phyloP scores from a whole-genome alignment of 495 filamentous ascomycete genomes.

The Pyrenula aspistea region DNA sequence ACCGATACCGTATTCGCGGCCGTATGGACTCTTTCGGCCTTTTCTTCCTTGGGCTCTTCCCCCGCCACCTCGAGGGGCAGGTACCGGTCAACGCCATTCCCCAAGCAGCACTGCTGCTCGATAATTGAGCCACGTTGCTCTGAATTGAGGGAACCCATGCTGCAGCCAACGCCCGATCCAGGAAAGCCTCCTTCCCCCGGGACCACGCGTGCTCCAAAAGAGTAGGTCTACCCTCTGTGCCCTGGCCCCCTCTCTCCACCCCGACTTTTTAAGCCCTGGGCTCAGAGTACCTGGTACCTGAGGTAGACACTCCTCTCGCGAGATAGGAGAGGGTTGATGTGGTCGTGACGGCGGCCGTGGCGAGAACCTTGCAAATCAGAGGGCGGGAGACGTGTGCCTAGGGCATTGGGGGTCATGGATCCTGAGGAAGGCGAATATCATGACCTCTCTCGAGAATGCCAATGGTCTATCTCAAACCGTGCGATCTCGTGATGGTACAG shows the following conservation, averaged over 20 bases:
- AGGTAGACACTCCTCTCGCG: too few species aligned
- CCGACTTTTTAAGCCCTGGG: too few species aligned
- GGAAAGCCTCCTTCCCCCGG: not conserved
- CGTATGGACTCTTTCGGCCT: not conserved
- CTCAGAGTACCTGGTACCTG: too few species aligned
- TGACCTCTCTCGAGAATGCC: not conserved
- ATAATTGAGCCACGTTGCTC: not conserved
- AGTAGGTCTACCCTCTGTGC: not conserved
- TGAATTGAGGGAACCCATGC: not conserved
- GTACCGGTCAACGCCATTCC: not conserved
- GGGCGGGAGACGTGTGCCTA: too few species aligned
- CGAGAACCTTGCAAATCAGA: too few species aligned
- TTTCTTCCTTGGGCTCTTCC: not conserved
- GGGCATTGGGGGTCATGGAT: too few species aligned
- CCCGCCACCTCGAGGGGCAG: too few species aligned
- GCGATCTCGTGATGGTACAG: not conserved
- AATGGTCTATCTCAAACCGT: not conserved
- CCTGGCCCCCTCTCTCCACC: too few species aligned
- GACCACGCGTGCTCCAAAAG: not conserved
- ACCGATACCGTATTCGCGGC: not conserved
- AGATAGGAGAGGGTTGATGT: too few species aligned
- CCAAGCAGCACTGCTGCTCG: not conserved
- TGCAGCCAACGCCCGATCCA: not conserved
- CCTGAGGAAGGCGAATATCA: too few species aligned
- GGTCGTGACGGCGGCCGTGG: too few species aligned